Conservation (phyloP, 306 rosid genomes). For the Rosa lucieae region DNA sequence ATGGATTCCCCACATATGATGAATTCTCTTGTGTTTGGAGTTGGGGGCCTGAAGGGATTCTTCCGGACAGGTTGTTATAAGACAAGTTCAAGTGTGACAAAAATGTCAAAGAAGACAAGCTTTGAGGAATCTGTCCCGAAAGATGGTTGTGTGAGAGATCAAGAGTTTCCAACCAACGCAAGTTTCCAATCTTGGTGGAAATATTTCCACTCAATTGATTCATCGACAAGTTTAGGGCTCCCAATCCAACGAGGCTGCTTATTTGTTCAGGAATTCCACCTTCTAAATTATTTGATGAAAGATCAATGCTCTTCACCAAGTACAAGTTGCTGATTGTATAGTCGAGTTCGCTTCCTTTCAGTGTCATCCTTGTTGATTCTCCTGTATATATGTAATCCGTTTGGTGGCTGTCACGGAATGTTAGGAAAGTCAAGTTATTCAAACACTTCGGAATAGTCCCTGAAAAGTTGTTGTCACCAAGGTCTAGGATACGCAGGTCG, state of each 20-base stretch:
- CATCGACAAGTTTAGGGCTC: not conserved
- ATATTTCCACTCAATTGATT: not conserved
- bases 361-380: too few species aligned
- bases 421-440: not conserved
- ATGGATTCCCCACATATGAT: not conserved
- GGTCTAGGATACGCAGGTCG: not conserved
- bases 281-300: not conserved
- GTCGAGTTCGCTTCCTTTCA: too few species aligned
- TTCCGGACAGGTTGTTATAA: not conserved
- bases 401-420: too few species aligned
- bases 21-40: not conserved
- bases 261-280: not conserved
- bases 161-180: not conserved
- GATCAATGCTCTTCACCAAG: not conserved
- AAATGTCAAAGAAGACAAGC: not conserved
- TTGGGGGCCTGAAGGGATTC: not conserved
- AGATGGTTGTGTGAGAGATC: constrained; percentile 12
- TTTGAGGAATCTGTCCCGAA: not conserved
- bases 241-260: not conserved
- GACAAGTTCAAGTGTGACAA: constrained; percentile 7
- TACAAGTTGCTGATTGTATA: too few species aligned
- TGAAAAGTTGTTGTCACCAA: not conserved
- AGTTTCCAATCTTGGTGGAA: not conserved
- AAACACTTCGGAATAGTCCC: not conserved
- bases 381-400: too few species aligned